Conservation (phyloP, 306 rosid genomes). For the Rosa rugosa region DNA sequence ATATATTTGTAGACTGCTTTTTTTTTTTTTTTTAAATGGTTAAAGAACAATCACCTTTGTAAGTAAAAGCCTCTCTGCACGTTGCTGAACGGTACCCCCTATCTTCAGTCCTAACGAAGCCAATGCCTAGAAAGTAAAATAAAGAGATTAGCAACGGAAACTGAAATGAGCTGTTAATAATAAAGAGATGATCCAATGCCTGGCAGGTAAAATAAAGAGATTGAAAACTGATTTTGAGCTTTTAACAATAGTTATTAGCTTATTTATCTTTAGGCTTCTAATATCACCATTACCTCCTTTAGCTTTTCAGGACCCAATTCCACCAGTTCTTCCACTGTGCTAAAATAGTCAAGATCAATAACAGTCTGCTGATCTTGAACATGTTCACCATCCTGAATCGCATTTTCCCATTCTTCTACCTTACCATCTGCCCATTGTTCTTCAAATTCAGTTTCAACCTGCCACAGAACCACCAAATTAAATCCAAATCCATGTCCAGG, state of each 20-base stretch:
- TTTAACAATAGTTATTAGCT: neutral
- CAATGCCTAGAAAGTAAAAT: conserved; percentile 56
- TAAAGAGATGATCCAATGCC: neutral
- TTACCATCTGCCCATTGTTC: conserved; percentile 72
- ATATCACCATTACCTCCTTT: conserved; percentile 64
- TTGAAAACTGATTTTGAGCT: neutral
- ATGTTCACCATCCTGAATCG: conserved; percentile 61
- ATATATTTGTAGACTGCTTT: neutral
- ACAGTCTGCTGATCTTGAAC: conserved; percentile 45
- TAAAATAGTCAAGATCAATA: conserved; percentile 88
- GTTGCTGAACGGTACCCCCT: conserved; percentile 94
- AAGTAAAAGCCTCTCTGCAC: conserved; percentile 95
- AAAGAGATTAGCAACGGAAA: conserved; percentile 15
- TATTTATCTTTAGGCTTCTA: neutral
- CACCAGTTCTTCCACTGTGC: conserved; percentile 77
- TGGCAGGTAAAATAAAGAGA: conserved; percentile 15
- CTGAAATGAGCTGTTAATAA: neutral
- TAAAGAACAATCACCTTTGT: conserved; percentile 56
- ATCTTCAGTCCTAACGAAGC: conserved; percentile 76
- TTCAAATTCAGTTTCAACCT: conserved; percentile 79
- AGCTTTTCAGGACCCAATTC: conserved; percentile 92
- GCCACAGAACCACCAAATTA: conserved; percentile 34
- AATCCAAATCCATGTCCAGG: neutral
- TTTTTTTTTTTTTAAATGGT: neutral
- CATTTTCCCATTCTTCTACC: conserved; percentile 74